phyloP scores from a whole-genome alignment of 805 yeast genomes.

The Groenewaldozyma salmanticensis region DNA sequence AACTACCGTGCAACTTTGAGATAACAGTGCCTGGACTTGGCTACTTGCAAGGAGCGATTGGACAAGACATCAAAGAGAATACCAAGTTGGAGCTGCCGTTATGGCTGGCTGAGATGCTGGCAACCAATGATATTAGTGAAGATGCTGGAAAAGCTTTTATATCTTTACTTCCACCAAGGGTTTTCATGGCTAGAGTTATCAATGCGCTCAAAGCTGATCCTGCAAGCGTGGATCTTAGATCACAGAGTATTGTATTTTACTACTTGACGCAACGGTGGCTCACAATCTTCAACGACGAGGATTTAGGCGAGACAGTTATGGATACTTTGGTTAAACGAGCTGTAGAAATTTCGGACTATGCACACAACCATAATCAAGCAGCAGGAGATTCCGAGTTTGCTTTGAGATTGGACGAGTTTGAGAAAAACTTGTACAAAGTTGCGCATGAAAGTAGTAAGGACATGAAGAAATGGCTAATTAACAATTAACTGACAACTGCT shows the following conservation, averaged over 20 bases:
- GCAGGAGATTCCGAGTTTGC: slow-evolving; percentile 47
- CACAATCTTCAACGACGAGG: slow-evolving; percentile 54
- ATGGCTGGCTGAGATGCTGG: slow-evolving; percentile 80
- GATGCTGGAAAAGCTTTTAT: slow-evolving; percentile 41
- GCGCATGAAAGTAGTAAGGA: slow-evolving; percentile 29
- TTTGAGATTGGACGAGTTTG: slow-evolving; percentile 66
- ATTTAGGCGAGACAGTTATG: slow-evolving; percentile 41
- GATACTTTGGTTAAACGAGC: slow-evolving; percentile 56
- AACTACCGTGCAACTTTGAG: slow-evolving; percentile 71
- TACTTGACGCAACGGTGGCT: slow-evolving; percentile 71
- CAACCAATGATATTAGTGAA: slow-evolving; percentile 28
- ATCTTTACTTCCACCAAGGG: slow-evolving; percentile 61
- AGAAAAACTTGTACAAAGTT: slow-evolving; percentile 29
- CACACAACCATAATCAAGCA: slow-evolving; percentile 37
- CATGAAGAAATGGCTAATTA: slow-evolving; percentile 33
- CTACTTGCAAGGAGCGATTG: slow-evolving; percentile 70
- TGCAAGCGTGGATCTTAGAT: slow-evolving; percentile 52
- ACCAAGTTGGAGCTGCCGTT: slow-evolving; percentile 71
- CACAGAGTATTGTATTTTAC: slow-evolving; percentile 59
- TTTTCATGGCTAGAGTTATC: slow-evolving; percentile 51
- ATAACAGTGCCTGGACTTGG: slow-evolving; percentile 81
- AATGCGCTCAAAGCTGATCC: slow-evolving; percentile 79
- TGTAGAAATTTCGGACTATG: slow-evolving; percentile 61
- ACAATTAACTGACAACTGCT: slow-evolving; percentile 20
- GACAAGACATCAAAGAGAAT: slow-evolving; percentile 42